These are phyloP conservation scores for Vicia faba DNA, from an alignment of 306 rosid genomes.

Conservation along the genomic window DNA sequence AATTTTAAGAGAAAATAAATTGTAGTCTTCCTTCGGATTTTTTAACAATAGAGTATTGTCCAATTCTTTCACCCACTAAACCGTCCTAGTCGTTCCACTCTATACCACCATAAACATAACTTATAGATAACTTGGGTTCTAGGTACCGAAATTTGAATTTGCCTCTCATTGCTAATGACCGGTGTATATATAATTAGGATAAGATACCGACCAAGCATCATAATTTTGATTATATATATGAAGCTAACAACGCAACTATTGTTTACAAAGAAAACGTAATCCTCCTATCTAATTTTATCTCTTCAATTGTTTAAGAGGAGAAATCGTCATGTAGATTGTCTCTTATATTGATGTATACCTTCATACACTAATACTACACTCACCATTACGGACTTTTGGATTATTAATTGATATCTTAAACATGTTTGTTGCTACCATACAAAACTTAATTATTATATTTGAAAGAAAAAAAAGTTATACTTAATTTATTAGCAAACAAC, in stretches of 20 bases:
- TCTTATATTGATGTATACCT: slow-evolving; percentile 33
- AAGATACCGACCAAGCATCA: slow-evolving; percentile 62
- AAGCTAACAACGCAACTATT: slow-evolving; percentile 39
- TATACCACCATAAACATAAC: neutral
- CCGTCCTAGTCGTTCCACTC: too few species aligned
- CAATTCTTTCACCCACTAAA: too few species aligned
- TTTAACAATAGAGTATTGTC: too few species aligned
- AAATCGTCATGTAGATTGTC: slow-evolving; percentile 8
- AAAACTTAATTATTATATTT: neutral
- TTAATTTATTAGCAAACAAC: neutral
- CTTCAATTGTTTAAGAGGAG: slow-evolving; percentile 1
- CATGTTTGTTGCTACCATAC: slow-evolving; percentile 14
- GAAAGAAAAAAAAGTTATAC: neutral
- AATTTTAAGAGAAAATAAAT: too few species aligned
- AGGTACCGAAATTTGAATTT: slow-evolving; percentile 1
- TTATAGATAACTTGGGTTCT: neutral
- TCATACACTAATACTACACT: slow-evolving; percentile 23
- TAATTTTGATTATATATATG: slow-evolving; percentile 40
- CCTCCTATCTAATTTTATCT: slow-evolving; percentile 32
- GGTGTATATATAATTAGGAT: slow-evolving; percentile 29
- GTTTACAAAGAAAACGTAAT: slow-evolving; percentile 47
- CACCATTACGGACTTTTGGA: slow-evolving; percentile 11
- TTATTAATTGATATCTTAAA: slow-evolving; percentile 9
- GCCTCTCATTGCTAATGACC: slow-evolving; percentile 27
- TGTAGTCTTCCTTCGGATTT: too few species aligned